phyloP scores from a whole-genome alignment of 1,284 basidiomycete genomes.

The Trichosporon faecale region DNA sequence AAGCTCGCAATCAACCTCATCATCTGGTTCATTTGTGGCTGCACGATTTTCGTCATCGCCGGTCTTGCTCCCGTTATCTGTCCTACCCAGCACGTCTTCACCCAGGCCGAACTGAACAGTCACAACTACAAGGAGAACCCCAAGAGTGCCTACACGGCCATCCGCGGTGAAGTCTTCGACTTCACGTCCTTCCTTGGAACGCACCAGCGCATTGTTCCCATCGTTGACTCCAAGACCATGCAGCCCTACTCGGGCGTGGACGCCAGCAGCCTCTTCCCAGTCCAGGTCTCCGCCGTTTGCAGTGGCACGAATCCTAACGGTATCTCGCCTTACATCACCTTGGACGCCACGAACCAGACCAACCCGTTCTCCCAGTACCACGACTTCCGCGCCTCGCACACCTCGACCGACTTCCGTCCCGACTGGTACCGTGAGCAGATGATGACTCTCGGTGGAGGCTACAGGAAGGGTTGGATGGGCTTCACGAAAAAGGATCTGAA shows the following conservation, averaged over 20 bases:
- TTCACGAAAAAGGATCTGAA: conserved; percentile 75
- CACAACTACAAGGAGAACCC: conserved; percentile 66
- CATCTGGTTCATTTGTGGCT: conserved; percentile 90
- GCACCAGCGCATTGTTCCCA: conserved; percentile 67
- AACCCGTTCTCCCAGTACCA: conserved; percentile 81
- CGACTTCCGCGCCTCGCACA: conserved; percentile 74
- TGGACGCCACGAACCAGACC: conserved; percentile 72
- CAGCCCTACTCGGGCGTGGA: conserved; percentile 78
- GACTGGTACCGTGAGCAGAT: conserved; percentile 98
- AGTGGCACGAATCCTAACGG: conserved; percentile 70
- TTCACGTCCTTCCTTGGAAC: conserved; percentile 46
- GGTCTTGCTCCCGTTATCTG: conserved; percentile 86
- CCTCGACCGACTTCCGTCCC: conserved; percentile 80
- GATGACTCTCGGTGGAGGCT: conserved; percentile 82
- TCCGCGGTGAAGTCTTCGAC: conserved; percentile 79
- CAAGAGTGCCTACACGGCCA: conserved; percentile 72
- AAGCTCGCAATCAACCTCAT: conserved; percentile 93
- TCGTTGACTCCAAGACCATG: conserved; percentile 71
- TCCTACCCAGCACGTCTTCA: conserved; percentile 89
- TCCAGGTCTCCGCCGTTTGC: conserved; percentile 94
- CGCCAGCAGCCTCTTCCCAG: conserved; percentile 81
- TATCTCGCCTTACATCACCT: conserved; percentile 78
- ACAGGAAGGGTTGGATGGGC: conserved; percentile 84
- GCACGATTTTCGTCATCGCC: conserved; percentile 89
- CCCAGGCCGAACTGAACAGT: conserved; percentile 66